Base-by-base conservation (phyloP, 768 basidiomycete genomes). In the Tulasnella calospora region DNA sequence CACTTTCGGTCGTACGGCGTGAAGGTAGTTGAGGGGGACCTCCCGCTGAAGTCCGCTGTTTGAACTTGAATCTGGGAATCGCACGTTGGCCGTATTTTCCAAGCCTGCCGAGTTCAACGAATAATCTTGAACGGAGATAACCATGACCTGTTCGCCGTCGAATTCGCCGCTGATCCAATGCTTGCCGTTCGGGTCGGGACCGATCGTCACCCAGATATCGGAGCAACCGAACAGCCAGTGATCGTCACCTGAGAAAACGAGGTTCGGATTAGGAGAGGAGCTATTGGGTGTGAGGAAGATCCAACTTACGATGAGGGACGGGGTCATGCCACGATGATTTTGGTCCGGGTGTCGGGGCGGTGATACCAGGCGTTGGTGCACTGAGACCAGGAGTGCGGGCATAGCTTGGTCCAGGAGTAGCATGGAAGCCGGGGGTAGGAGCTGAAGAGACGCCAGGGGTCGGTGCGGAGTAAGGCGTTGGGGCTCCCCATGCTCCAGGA, bases 161-260 rank as follows among this genome's bases (percentile, higher is more conserved):
- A 83, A 83, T 9, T 83, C 82, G 38, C 84, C 85, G 30, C 83
- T 78, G 71, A 82, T 82, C 76, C 82, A 84, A 46, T 79, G 15
- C 81, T 81, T 78, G 57, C 83, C 84, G 0, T 86, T 86, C 9
- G 85, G 85, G 9, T 83, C 80, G 17, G 88, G 82, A n/a, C 82
- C 79, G 47, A 89, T 82, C 78, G 84, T 85, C 80, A 88, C 83
- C n/a, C 86, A 85, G 6, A 80, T 79, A 71, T 85, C 69, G 35
- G 61, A 36, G n/a, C 69, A 41, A 73, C 87, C 86, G 78, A 86
- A 83, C 0, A 89, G 79, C 88, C 88, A 89, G 44, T 86, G 81
- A 44, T 85, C 75, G 46, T 55, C 46, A 13, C 38, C 75, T 57
- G n/a, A 35, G n/a, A 38, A 55, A 19, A 30, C 41, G 35, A 71